These are phyloP conservation scores for Saururus chinensis DNA, from an alignment of 164 flowering plant genomes.

Conservation along the genomic window DNA sequence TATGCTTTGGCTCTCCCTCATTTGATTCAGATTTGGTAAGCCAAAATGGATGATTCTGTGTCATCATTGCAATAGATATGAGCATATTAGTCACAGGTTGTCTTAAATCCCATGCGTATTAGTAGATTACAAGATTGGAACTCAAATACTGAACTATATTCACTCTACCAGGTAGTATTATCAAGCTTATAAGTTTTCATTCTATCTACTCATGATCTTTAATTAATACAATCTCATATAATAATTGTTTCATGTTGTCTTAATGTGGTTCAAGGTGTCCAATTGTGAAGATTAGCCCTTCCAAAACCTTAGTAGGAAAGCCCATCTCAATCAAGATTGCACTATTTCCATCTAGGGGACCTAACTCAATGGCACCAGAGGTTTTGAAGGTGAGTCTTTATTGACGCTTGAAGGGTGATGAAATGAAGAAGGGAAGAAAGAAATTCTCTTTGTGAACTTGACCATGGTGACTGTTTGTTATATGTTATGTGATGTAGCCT, in stretches of 20 bases:
- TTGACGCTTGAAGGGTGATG: neutral
- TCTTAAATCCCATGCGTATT: slow-evolving; percentile 6
- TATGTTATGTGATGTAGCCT: slow-evolving; percentile 11
- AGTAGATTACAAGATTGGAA: slow-evolving; percentile 36
- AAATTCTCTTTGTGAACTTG: neutral
- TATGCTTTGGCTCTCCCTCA: slow-evolving; percentile 7
- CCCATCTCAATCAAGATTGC: slow-evolving; percentile 9
- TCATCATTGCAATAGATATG: slow-evolving; percentile 14
- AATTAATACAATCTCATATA: neutral
- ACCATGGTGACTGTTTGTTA: slow-evolving; percentile 18
- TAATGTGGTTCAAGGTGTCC: slow-evolving; percentile 18
- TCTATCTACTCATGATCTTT: no score
- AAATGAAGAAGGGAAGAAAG: no score
- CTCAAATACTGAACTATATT: slow-evolving; percentile 26
- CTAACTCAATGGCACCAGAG: neutral
- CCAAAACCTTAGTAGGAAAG: slow-evolving; percentile 28
- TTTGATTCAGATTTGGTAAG: neutral
- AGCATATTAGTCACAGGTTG: slow-evolving; percentile 3
- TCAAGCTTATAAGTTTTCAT: no score
- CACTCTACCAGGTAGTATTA: slow-evolving; percentile 19
- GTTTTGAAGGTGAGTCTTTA: neutral
- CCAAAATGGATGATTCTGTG: slow-evolving; percentile 15
- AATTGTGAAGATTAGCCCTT: slow-evolving; percentile 21
- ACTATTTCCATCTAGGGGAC: slow-evolving; percentile 4
- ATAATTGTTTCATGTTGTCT: neutral